Percentiles rank a stretch among this genome's conserved stretches.
Evolutionary conservation across 495 filamentous ascomycete species (phyloP).

Genomic region (Penicillium angulare): DNA sequence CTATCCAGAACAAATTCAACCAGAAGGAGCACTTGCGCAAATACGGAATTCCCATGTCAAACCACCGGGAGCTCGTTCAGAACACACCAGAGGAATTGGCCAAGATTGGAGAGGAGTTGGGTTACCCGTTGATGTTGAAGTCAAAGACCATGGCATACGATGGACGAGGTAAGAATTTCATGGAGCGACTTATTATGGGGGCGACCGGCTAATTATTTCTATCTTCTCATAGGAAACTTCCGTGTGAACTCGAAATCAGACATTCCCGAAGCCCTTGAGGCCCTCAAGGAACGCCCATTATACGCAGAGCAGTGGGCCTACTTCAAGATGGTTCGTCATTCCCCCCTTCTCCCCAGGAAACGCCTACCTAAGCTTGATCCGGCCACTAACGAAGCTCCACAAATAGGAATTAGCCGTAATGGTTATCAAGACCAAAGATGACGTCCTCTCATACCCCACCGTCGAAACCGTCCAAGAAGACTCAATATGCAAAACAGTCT

Average conservation of each 20-base stretch:
- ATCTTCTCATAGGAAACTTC: slow-evolving; percentile 61
- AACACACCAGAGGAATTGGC: slow-evolving; percentile 57
- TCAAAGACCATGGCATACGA: slow-evolving; percentile 91
- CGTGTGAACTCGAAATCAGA: slow-evolving; percentile 66
- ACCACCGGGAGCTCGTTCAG: slow-evolving; percentile 59
- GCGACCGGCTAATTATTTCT: slow-evolving; percentile 2
- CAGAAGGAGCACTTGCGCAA: slow-evolving; percentile 80
- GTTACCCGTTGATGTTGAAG: slow-evolving; percentile 94
- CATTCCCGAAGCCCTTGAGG: slow-evolving; percentile 64
- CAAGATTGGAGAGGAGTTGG: slow-evolving; percentile 61
- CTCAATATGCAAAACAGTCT: slow-evolving; percentile 92
- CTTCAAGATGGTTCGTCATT: slow-evolving; percentile 59
- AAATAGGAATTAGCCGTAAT: slow-evolving; percentile 80
- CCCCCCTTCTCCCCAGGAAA: too few species aligned
- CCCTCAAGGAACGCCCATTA: slow-evolving; percentile 66
- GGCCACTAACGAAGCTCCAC: neutral
- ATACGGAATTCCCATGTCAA: slow-evolving; percentile 67
- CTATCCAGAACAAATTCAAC: slow-evolving; percentile 93
- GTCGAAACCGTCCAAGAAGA: slow-evolving; percentile 96
- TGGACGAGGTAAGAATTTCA: slow-evolving; percentile 58
- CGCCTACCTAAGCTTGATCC: too few species aligned
- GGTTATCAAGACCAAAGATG: slow-evolving; percentile 87
- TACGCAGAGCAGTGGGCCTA: slow-evolving; percentile 92
- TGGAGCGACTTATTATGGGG: neutral
- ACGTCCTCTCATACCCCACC: slow-evolving; percentile 75